Base-by-base conservation (phyloP, 1,139 yeast genomes). In the Magnusiomyces magnusii region DNA sequence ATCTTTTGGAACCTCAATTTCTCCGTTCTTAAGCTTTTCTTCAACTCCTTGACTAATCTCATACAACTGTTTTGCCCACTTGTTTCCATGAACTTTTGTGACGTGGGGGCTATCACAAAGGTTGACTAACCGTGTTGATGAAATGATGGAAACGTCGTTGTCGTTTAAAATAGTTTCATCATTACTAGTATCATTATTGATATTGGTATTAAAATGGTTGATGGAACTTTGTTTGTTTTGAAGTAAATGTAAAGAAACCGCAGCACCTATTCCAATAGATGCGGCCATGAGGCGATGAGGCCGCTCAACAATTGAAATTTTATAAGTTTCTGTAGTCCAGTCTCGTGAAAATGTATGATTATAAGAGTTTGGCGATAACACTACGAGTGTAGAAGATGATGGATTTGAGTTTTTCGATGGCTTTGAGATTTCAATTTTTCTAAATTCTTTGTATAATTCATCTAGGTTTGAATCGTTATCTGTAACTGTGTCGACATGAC, bases 241-340 rank as follows among this genome's bases (percentile, higher is more conserved):
- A 95, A 17, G 25, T 3, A 34, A 31, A 62, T 78, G 82, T 80
- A 84, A 80, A 9, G 92, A 80, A 44, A 86, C 71, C 0, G 95
- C 95, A 0, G 91, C 86, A 0, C 92, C 83, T 23, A 89, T 80
- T 0, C 96, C 96, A 62, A 89, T 76, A 28, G 91, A 82, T 19
- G 86, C 78, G 0, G 96, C 95, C 62, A 86, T 76, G 56, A 89
- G 74, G 54, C 96, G 75, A 72, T 89, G 93, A 0, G 96, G 96
- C 54, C 95, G 76, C 71, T 89, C 96, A 39, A 89, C 95, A 53
- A 89, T 85, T 0, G 93, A 83, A 24, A 85, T 76, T 54, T 81
- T 72, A 67, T 86, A 86, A 1, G 84, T 73, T 68, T 86, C 86
- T 10, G 90, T 76, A 1, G 84, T 90, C 96, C 96, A 88, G 56